These are phyloP conservation scores for Diaporthe amygdali DNA, from an alignment of 2,329 filamentous ascomycete species.

Conservation along the genomic window DNA sequence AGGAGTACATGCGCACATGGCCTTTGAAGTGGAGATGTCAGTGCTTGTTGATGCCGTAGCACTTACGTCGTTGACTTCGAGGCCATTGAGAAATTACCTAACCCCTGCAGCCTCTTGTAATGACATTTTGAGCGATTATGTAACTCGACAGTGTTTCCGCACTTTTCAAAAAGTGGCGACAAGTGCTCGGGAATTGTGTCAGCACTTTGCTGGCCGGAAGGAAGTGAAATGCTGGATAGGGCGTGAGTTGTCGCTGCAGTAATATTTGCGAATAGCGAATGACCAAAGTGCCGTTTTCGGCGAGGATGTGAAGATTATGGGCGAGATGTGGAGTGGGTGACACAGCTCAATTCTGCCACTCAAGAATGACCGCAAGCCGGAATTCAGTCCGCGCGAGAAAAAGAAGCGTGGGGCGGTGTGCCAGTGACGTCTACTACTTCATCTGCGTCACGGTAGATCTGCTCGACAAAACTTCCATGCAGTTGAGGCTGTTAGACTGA, in stretches of 20 bases:
- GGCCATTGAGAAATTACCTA: neutral
- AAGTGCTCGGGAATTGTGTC: neutral
- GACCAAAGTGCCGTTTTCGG: no score
- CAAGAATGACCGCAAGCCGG: neutral
- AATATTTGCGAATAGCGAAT: no score
- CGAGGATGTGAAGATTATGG: no score
- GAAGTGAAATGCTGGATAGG: no score
- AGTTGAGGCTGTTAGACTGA: neutral
- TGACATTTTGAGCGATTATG: neutral
- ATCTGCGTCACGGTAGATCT: neutral
- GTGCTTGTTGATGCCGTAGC: neutral
- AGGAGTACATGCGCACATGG: neutral
- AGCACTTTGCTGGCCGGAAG: no score
- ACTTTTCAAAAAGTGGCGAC: neutral
- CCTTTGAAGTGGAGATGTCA: neutral
- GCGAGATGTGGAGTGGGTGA: neutral
- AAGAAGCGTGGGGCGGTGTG: neutral
- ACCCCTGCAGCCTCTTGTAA: neutral
- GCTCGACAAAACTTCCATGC: neutral
- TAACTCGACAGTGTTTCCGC: neutral
- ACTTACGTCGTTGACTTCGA: conserved; percentile 12
- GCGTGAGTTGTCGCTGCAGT: no score
- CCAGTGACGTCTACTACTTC: neutral
- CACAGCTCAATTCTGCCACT: neutral
- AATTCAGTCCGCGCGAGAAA: neutral